Evolutionary conservation across 192 early-diverging fungal genomes (phyloP), one percentile per base, ranked within the genome.

Genomic region (Mortierella alpina): DNA sequence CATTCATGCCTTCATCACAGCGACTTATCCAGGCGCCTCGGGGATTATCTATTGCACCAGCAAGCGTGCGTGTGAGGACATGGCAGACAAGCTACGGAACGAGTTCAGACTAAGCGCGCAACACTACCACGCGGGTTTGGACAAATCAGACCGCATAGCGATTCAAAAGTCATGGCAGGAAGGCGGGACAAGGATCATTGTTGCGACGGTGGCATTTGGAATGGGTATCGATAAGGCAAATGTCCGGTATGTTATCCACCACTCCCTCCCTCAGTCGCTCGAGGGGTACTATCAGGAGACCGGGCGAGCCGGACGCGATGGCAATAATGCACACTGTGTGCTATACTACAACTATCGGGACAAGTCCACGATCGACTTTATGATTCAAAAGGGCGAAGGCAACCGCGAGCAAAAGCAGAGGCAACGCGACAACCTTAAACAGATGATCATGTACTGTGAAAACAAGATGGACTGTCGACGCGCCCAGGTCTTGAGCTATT

Each of bases 231-330:
- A 99, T 85, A 98, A 99, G 84, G 80, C 93, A 6, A 95, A 98
- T 66, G 97, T 99, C 23, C 94, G 97, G 10, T 98, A 94, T 81
- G 96, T 99, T 2, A 93, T 98, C 15, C 98, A 99, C 66, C 92
- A 95, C 81, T 91, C 92, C 12, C 82, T 99, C 22, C 96, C 97
- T 0, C 89, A 93, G 12, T 95, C 93, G 46, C 73, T 99, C 1
- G 98, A 99, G 82, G 95, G 95, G 0, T 99, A 99, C 73, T 97
- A 97, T 70, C 93, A 97, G 83, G 98, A 99, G 76, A 99, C 96
- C 0, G 97, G 98, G 3, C 92, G 98, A 15, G 96, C 96, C 0
- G 97, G 98, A 4, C 91, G 98, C 17, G 98, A 99, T 83, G 97
- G 98, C 8, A 86, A 91, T 59, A 84, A 87, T 45, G 92, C 95